These are phyloP conservation scores for Polychaeton citri DNA, from an alignment of 2,329 filamentous ascomycete genomes.

Conservation along the genomic window DNA sequence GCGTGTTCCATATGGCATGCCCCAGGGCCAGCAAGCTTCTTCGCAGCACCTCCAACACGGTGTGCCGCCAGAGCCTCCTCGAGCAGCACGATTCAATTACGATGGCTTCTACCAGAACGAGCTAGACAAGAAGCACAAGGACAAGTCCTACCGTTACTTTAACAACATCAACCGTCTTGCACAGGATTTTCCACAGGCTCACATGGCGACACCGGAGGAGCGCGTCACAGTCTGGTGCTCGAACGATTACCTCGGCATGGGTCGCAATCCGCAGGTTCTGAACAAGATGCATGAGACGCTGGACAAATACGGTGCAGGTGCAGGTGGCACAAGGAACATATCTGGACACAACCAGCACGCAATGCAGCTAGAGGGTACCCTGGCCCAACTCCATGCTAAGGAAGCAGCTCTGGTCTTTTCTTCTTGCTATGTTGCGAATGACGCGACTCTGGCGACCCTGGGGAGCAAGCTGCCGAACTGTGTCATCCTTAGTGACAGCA, in stretches of 20 bases:
- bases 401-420: conserved; percentile 89
- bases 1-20: conserved; percentile 9
- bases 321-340: conserved; percentile 92
- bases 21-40: conserved; percentile 8
- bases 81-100: conserved; percentile 64
- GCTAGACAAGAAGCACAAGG: conserved; percentile 97
- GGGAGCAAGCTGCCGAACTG: conserved; percentile 93
- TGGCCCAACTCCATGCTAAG: conserved; percentile 83
- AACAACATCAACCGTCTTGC: conserved; percentile 99
- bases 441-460: conserved; percentile 90
- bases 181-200: conserved; percentile 88
- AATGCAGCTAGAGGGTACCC: conserved; percentile 63
- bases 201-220: conserved; percentile 72
- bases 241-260: conserved; percentile 98
- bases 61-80: conserved; percentile 35
- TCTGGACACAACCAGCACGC: conserved; percentile 96
- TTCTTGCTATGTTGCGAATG: conserved; percentile 96
- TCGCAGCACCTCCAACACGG: conserved; percentile 16
- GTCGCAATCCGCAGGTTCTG: conserved; percentile 74
- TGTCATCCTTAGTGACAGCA: conserved; percentile 91
- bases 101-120: conserved; percentile 77
- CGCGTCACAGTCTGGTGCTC: conserved; percentile 97
- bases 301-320: conserved; percentile 87
- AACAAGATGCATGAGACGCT: conserved; percentile 89
- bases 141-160: conserved; percentile 99